phyloP scores from a whole-genome alignment of 805 yeast genomes.

The Teunomyces barrocoloradensis region DNA sequence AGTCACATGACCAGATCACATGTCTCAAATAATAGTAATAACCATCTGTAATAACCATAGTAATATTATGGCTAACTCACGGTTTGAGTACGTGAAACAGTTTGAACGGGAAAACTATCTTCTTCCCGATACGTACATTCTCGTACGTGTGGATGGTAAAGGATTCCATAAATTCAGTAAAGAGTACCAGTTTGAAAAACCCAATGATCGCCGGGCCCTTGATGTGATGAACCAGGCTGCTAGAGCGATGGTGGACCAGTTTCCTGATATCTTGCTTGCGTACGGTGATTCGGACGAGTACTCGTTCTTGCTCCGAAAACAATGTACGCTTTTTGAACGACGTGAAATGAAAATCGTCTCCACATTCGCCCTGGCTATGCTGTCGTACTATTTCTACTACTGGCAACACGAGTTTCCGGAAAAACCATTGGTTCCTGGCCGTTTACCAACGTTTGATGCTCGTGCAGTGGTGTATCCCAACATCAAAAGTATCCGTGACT shows the following conservation, averaged over 20 bases:
- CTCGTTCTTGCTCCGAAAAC: conserved; percentile 67
- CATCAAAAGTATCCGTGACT: conserved; percentile 61
- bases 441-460: conserved; percentile 87
- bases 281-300: conserved; percentile 97
- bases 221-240: conserved; percentile 84
- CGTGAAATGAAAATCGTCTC: conserved; percentile 79
- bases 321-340: conserved; percentile 73
- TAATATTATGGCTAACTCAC: conserved; percentile 76
- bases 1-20: no score
- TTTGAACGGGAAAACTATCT: conserved; percentile 75
- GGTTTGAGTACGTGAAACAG: conserved; percentile 80
- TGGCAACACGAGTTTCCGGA: conserved; percentile 66
- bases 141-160: conserved; percentile 87
- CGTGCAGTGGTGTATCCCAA: conserved; percentile 86
- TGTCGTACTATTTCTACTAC: conserved; percentile 66
- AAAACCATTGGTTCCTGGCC: conserved; percentile 43
- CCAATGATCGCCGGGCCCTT: conserved; percentile 80
- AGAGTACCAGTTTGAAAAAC: conserved; percentile 74
- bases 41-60: no score
- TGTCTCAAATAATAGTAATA: no score
- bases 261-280: conserved; percentile 75
- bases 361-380: conserved; percentile 77
- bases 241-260: conserved; percentile 52
- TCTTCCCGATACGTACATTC: conserved; percentile 77
- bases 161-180: conserved; percentile 87